Conservation (phyloP, 805 yeast genomes). For the Pichia cephalocereana region DNA sequence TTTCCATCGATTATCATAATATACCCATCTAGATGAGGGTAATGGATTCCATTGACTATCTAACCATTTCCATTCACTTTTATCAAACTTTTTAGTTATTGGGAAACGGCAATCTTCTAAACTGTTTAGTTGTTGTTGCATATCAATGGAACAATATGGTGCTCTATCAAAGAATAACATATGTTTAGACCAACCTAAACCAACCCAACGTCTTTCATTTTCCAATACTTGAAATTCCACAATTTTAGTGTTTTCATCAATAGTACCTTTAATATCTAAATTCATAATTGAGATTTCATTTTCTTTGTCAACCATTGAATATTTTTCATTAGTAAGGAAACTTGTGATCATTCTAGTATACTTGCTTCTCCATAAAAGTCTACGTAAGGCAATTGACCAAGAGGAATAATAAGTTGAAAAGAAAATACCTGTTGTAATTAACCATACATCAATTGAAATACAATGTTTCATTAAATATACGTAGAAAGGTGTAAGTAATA, state of each 20-base stretch:
- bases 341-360: slow-evolving; percentile 30
- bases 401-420: slow-evolving; percentile 38
- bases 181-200: slow-evolving; percentile 47
- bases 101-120: slow-evolving; percentile 40
- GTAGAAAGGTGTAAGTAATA: slow-evolving; percentile 35
- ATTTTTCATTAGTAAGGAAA: slow-evolving; percentile 33
- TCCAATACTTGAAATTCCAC: slow-evolving; percentile 44
- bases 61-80: slow-evolving; percentile 49
- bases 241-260: slow-evolving; percentile 29
- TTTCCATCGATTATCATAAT: slow-evolving; percentile 44
- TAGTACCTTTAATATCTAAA: slow-evolving; percentile 5
- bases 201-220: slow-evolving; percentile 55
- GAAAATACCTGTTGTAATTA: slow-evolving; percentile 28
- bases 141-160: slow-evolving; percentile 35
- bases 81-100: slow-evolving; percentile 25
- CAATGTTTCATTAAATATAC: slow-evolving; percentile 27
- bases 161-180: slow-evolving; percentile 45
- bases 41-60: slow-evolving; percentile 45
- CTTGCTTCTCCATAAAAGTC: slow-evolving; percentile 43
- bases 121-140: slow-evolving; percentile 21
- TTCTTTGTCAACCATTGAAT: slow-evolving; percentile 13
- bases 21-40: slow-evolving; percentile 39
- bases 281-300: slow-evolving; percentile 5
- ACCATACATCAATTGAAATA: slow-evolving; percentile 26
- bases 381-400: slow-evolving; percentile 35